Percentiles rank a stretch among this genome's conserved stretches.
Evolutionary conservation across 768 basidiomycete species (phyloP).

Genomic region (Daedaleopsis sinensis): DNA sequence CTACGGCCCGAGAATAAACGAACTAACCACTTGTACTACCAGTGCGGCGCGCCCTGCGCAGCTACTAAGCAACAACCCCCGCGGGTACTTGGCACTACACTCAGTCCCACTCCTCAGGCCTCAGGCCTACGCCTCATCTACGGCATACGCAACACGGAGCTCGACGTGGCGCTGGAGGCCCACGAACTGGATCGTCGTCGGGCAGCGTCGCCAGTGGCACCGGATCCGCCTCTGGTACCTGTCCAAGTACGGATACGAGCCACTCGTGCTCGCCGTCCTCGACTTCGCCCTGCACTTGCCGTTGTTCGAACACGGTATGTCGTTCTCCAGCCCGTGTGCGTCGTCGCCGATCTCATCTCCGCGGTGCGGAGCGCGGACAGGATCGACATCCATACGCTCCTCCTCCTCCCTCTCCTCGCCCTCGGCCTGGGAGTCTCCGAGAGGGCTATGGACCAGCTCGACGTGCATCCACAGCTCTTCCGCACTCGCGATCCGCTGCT

Average conservation of each 20-base stretch:
- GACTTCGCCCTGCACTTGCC: not conserved
- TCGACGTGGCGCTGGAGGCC: slow-evolving; percentile 12
- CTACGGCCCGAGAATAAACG: too few species aligned
- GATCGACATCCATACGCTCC: too few species aligned
- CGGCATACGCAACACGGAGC: not conserved
- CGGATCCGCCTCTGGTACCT: too few species aligned
- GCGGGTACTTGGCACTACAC: too few species aligned
- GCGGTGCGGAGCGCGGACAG: not conserved
- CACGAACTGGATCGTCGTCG: slow-evolving; percentile 8
- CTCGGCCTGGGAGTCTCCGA: not conserved
- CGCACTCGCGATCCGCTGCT: not conserved
- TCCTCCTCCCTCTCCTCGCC: not conserved
- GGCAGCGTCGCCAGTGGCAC: slow-evolving; percentile 9
- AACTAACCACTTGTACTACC: too few species aligned
- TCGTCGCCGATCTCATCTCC: not conserved
- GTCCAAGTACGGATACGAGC: too few species aligned
- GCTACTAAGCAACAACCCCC: too few species aligned
- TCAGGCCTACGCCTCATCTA: slow-evolving; percentile 3
- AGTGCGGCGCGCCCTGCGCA: too few species aligned
- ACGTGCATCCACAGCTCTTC: slow-evolving; percentile 10
- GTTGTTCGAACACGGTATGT: not conserved
- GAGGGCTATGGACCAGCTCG: not conserved
- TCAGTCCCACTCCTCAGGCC: slow-evolving; percentile 2
- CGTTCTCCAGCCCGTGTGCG: not conserved
- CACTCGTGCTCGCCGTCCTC: not conserved